These are phyloP conservation scores for Silene latifolia DNA, from an alignment of 148 eudicot genomes.

Conservation along the genomic window DNA sequence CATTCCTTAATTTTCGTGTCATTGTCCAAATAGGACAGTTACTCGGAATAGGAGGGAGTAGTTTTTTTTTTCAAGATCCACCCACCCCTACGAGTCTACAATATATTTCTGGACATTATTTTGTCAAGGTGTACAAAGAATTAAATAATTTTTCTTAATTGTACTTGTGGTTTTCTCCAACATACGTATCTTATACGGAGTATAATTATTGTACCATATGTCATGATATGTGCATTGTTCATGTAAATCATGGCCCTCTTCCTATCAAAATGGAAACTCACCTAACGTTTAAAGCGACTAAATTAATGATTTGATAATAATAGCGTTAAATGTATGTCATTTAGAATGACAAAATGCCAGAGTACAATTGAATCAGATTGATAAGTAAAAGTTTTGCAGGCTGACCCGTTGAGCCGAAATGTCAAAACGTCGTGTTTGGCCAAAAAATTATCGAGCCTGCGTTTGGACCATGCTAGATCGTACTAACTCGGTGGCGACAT, in stretches of 20 bases:
- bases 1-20: too few species aligned
- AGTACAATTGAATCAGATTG: too few species aligned
- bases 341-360: too few species aligned
- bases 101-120: too few species aligned
- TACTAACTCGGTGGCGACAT: not conserved
- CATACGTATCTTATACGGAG: not conserved
- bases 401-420: not conserved
- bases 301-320: too few species aligned
- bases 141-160: too few species aligned
- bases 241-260: not conserved
- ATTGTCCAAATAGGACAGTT: too few species aligned
- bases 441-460: not conserved
- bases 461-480: too few species aligned
- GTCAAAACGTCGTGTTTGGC: not conserved
- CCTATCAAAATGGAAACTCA: slow-evolving; percentile 18
- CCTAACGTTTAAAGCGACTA: slow-evolving; percentile 11
- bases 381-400: not conserved
- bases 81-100: too few species aligned
- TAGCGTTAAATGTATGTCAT: not conserved
- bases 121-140: too few species aligned
- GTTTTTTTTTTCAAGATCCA: too few species aligned
- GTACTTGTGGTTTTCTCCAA: not conserved
- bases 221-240: not conserved
- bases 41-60: too few species aligned
- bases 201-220: not conserved